phyloP scores from a whole-genome alignment of 2,329 filamentous ascomycete species.

The Fusarium oxysporum region DNA sequence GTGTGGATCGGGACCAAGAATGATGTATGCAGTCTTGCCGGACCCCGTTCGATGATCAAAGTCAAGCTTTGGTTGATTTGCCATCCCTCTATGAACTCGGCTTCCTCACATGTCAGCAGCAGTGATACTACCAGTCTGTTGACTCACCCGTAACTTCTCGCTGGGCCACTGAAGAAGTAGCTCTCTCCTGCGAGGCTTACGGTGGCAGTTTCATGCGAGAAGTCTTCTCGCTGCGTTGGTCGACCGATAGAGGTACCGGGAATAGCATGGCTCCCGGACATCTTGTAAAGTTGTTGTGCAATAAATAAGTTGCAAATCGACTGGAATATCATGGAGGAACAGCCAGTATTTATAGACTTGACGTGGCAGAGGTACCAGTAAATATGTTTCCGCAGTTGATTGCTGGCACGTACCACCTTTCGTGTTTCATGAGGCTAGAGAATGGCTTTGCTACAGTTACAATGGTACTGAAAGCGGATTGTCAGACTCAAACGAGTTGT shows the following conservation, averaged over 20 bases:
- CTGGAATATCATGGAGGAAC: neutral
- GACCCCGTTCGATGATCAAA: conserved; percentile 21
- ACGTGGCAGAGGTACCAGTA: neutral
- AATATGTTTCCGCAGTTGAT: neutral
- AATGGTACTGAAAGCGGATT: conserved; percentile 19
- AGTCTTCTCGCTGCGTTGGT: conserved; percentile 6
- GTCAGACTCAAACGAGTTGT: neutral
- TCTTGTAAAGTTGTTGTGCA: neutral
- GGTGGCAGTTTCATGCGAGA: conserved; percentile 23
- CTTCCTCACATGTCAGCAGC: neutral
- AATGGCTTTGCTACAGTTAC: neutral
- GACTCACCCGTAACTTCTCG: conserved; percentile 34
- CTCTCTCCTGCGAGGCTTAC: conserved; percentile 34
- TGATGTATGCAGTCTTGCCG: conserved; percentile 23
- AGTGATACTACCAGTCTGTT: neutral
- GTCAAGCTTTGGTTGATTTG: neutral
- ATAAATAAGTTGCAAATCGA: neutral
- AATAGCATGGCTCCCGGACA: neutral
- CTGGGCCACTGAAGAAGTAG: conserved; percentile 40
- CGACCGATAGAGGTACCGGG: neutral
- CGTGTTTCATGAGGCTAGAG: conserved; percentile 23
- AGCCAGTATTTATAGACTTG: neutral
- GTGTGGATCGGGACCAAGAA: conserved; percentile 33
- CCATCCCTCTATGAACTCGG: neutral
- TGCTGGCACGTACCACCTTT: neutral